Base-by-base conservation (phyloP, 805 yeast genomes). In the Yamadazyma takamatsuzukensis region DNA sequence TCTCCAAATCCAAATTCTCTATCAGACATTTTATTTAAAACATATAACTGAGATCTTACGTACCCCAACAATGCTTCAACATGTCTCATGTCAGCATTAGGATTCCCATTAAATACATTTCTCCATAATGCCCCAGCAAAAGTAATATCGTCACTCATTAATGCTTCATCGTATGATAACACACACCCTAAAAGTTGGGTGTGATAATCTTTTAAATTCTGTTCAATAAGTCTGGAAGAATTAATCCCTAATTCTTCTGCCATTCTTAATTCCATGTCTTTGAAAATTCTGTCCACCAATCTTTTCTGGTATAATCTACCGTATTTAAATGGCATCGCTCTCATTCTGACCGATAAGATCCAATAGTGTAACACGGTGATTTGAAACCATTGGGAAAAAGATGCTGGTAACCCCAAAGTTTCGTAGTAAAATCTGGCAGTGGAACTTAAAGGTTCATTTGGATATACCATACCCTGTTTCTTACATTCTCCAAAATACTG, bases 351-450 rank as follows among this genome's bases (percentile, higher is more conserved):
- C 44, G 83, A 82, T 28, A 93, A 68, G 51, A 93, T 80, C 99
- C 99, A 93, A 39, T 85, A 78, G 58, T 93, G 98, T 45, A 93
- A 69, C 1, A 82, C 69, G 5, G 96, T 84, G 41, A 93, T 83
- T 61, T 90, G 97, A 57, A 82, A 90, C 96, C 96, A 90, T 58
- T 88, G 95, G n/a, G 90, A 78, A 53, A 90, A 89, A 1, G 97
- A 82, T 53, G 74, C 71, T 21, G 96, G 96, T 50, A 93, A 65
- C 16, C 76, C 80, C 36, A 93, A 64, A 9, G 89, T 83, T 34
- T 85, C 83, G 54, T 87, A 93, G 70, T 87, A 93, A 54, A 86
- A 93, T 34, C 65, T 67, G 2, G 96, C 96, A 4, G 84, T 73
- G 13, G 74, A 78, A 4, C 84, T 73, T 25, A 84, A 63, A 23